These are phyloP conservation scores for Globisporangium takayamanum DNA, from an alignment of 352 stramenopile species.

Conservation along the genomic window DNA sequence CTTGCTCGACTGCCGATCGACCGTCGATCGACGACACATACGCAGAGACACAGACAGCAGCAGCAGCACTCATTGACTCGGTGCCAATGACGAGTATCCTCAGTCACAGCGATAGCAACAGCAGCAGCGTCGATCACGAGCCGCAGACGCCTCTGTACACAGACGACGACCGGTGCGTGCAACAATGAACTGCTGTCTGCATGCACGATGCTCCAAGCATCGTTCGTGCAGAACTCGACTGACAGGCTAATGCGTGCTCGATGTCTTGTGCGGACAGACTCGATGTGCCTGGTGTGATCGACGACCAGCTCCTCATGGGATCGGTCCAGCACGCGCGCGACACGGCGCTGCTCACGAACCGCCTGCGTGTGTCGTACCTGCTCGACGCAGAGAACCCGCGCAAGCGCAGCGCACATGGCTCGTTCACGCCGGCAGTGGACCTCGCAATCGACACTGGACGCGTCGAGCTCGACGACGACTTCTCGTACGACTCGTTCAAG, in stretches of 20 bases:
- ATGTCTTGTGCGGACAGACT: conserved; percentile 21
- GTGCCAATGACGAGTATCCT: conserved; percentile 9
- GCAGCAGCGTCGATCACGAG: neutral
- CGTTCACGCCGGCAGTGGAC: conserved; percentile 13
- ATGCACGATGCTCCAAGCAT: neutral
- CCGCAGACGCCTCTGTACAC: conserved; percentile 7
- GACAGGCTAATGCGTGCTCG: neutral
- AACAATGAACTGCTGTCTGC: neutral
- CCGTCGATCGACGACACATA: neutral
- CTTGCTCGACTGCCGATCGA: neutral
- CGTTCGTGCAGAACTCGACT: neutral
- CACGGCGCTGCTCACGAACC: conserved; percentile 41
- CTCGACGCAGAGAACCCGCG: conserved; percentile 62
- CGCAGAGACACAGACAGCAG: neutral
- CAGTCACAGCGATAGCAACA: conserved; percentile 1
- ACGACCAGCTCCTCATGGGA: conserved; percentile 46
- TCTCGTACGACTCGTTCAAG: conserved; percentile 55
- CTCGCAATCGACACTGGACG: conserved; percentile 25
- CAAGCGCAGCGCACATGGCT: conserved; percentile 26
- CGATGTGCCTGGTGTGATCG: conserved; percentile 54
- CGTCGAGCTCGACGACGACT: conserved; percentile 61
- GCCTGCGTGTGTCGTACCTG: conserved; percentile 39
- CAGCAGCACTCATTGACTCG: too few relatives aligned
- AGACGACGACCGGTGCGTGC: conserved; percentile 14
- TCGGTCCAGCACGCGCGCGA: conserved; percentile 56